These are phyloP conservation scores for Populus nigra DNA, from an alignment of 345 rosid genomes.

Conservation along the genomic window DNA sequence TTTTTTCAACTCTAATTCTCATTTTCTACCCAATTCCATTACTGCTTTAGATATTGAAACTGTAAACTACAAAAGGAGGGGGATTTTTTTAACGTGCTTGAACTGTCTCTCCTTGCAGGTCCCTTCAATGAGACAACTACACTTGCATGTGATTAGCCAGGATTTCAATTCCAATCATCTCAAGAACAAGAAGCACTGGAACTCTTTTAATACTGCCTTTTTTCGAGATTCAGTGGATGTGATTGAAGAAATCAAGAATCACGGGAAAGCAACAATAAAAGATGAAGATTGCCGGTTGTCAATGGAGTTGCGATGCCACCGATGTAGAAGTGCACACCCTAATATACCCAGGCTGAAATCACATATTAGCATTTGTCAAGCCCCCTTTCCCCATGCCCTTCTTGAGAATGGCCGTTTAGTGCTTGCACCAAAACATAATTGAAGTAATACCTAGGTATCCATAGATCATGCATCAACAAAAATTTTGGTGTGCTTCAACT, in stretches of 20 bases:
- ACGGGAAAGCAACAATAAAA: conserved; percentile 51
- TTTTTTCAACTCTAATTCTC: too few species aligned
- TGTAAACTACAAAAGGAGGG: not conserved
- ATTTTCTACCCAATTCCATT: not conserved
- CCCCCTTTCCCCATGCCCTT: conserved; percentile 51
- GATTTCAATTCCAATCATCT: conserved; percentile 75
- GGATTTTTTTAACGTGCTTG: not conserved
- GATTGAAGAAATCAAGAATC: conserved; percentile 56
- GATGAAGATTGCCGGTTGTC: conserved; percentile 48
- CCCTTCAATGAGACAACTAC: conserved; percentile 80
- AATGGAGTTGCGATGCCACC: conserved; percentile 76
- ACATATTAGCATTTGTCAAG: conserved; percentile 55
- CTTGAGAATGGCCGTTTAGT: conserved; percentile 46
- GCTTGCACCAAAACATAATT: not conserved
- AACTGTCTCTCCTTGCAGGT: conserved; percentile 36
- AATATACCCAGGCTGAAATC: conserved; percentile 79
- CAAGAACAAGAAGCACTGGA: conserved; percentile 94
- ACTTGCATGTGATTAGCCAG: conserved; percentile 91
- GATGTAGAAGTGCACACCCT: conserved; percentile 86
- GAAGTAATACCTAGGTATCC: conserved; percentile 9
- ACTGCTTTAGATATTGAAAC: not conserved
- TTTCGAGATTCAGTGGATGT: conserved; percentile 83
- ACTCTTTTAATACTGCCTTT: conserved; percentile 72
- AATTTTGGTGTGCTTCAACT: conserved; percentile 11
- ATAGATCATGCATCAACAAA: not conserved